These are phyloP conservation scores for Trichoderma erinaceum DNA, from an alignment of 495 filamentous ascomycete species.

Conservation along the genomic window DNA sequence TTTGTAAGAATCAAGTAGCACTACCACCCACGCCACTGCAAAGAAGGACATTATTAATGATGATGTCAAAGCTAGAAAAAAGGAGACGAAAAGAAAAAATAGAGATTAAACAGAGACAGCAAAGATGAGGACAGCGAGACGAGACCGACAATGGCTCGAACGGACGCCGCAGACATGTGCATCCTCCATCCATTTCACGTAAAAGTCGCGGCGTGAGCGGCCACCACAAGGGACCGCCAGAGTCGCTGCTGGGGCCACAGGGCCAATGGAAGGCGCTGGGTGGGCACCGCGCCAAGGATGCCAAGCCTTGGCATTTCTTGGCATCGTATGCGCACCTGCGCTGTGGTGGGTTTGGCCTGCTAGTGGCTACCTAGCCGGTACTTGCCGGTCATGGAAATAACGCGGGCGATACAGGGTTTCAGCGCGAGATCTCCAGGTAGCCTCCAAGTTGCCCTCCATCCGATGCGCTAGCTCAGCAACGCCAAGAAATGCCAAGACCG, in stretches of 20 bases:
- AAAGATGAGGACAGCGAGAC: neutral
- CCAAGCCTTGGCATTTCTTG: constrained; percentile 14
- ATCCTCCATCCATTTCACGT: neutral
- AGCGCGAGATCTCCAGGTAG: neutral
- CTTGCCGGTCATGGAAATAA: neutral
- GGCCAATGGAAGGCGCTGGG: constrained; percentile 8
- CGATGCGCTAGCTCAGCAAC: neutral
- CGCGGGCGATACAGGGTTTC: neutral
- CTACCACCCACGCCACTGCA: no score
- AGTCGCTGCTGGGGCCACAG: neutral
- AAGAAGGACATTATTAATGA: neutral
- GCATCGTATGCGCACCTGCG: constrained; percentile 10
- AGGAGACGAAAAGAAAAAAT: no score
- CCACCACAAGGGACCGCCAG: neutral
- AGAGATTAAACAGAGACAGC: neutral
- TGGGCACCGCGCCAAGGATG: constrained; percentile 15
- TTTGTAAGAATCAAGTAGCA: no score
- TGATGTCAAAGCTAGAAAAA: neutral
- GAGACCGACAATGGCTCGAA: neutral
- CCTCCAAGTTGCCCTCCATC: neutral
- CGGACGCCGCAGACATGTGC: neutral
- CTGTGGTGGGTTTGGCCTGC: neutral
- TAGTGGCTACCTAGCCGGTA: neutral
- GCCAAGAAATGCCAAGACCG: constrained; percentile 18
- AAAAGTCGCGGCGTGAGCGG: neutral